These are phyloP conservation scores for Amanita polypyramis DNA, from an alignment of 768 basidiomycete genomes.

Conservation along the genomic window DNA sequence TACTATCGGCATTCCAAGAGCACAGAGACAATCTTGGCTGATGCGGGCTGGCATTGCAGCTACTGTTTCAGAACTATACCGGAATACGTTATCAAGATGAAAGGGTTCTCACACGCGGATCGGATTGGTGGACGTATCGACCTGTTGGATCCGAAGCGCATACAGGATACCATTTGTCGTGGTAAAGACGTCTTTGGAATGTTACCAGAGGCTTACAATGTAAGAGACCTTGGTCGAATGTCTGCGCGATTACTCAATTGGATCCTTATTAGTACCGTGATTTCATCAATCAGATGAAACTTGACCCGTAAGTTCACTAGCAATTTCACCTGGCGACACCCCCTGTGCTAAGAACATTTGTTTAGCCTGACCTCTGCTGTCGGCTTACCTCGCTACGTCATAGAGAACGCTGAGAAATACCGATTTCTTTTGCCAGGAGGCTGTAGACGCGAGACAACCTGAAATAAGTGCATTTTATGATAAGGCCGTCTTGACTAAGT, in stretches of 20 bases:
- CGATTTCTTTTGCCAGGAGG: constrained; percentile 47
- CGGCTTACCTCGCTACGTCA: constrained; percentile 39
- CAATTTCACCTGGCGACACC: neutral
- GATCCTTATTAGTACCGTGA: constrained; percentile 33
- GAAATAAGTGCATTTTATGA: neutral
- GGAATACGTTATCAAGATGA: constrained; percentile 52
- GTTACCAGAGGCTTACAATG: constrained; percentile 52
- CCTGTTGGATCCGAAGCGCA: constrained; percentile 37
- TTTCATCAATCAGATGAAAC: constrained; percentile 39
- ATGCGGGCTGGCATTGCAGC: constrained; percentile 63
- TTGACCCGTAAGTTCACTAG: constrained; percentile 31
- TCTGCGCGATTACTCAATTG: neutral
- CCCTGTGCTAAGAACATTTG: neutral
- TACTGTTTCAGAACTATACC: constrained; percentile 53
- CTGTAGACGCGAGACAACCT: constrained; percentile 26
- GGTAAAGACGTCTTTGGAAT: constrained; percentile 57
- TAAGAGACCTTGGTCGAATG: constrained; percentile 16
- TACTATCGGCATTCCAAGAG: constrained; percentile 42
- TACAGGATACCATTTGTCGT: constrained; percentile 47
- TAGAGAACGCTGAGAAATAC: constrained; percentile 39
- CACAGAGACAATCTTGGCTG: constrained; percentile 37
- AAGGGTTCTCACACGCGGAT: constrained; percentile 51
- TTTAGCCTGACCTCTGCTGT: constrained; percentile 34
- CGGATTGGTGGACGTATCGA: constrained; percentile 39
- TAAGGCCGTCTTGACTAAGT: neutral